phyloP scores from a whole-genome alignment of 257 asterid species.

The Nicotiana sylvestris region DNA sequence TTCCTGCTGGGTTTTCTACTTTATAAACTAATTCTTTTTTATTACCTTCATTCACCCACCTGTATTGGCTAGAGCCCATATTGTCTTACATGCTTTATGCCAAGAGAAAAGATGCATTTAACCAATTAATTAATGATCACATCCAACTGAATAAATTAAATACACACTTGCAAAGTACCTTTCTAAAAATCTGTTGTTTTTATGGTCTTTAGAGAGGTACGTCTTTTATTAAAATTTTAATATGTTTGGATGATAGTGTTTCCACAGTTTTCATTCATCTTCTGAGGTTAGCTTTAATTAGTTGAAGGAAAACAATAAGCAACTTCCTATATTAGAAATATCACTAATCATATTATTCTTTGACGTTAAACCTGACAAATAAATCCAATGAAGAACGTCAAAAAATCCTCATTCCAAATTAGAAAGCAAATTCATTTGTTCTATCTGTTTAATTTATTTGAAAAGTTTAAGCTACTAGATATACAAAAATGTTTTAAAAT shows the following conservation, averaged over 20 bases:
- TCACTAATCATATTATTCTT: not conserved
- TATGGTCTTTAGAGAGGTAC: not conserved
- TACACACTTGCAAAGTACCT: no score
- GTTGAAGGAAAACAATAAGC: not conserved
- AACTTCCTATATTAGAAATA: not conserved
- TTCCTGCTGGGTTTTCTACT: no score
- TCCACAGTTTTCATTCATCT: not conserved
- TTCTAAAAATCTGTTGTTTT: not conserved
- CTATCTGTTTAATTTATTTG: not conserved
- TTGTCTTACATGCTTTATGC: not conserved
- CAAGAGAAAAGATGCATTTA: not conserved
- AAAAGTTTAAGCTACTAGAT: not conserved
- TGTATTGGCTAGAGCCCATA: not conserved
- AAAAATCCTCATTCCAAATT: not conserved
- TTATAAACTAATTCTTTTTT: no score
- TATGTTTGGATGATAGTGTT: not conserved
- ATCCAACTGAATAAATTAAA: not conserved
- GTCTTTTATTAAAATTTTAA: not conserved
- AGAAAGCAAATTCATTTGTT: not conserved
- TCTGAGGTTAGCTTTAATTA: not conserved
- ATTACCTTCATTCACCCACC: no score
- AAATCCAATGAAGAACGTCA: not conserved
- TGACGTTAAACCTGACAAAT: not conserved
- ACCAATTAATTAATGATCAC: not conserved
- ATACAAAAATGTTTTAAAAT: not conserved